Evolutionary conservation across 257 asterid species (phyloP).

Genomic region (Ballota nigra): DNA sequence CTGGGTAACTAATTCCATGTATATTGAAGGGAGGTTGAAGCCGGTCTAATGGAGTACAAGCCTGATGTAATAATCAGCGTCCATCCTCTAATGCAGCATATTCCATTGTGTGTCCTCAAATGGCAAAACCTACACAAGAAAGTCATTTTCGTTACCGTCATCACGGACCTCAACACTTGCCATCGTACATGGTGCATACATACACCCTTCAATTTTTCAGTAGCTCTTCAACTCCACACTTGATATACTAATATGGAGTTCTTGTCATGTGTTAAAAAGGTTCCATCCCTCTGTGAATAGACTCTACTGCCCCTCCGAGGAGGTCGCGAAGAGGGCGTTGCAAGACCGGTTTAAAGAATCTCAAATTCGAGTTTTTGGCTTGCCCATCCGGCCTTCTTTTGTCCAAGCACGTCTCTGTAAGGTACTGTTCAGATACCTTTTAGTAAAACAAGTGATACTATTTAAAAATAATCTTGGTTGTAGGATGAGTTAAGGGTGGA

Average conservation of each 20-base stretch:
- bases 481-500: conserved; percentile 67
- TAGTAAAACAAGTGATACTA: neutral
- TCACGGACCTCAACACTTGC: conserved; percentile 88
- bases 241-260: conserved; percentile 1
- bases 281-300: conserved; percentile 88
- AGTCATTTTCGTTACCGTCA: conserved; percentile 84
- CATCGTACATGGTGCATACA: conserved; percentile 81
- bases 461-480: neutral
- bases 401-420: conserved; percentile 62
- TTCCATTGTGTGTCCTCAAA: conserved; percentile 87
- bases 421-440: conserved; percentile 32
- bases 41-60: conserved; percentile 95
- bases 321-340: conserved; percentile 85
- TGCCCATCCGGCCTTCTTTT: conserved; percentile 88
- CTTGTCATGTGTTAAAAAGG: conserved; percentile 39
- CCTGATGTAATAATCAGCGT: conserved; percentile 94
- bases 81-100: conserved; percentile 99
- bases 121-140: conserved; percentile 91
- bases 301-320: conserved; percentile 84
- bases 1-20: conserved; percentile 11
- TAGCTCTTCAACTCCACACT: neutral
- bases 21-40: conserved; percentile 78
- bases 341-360: conserved; percentile 76
- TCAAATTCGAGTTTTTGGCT: conserved; percentile 71
- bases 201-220: neutral